phyloP scores from a whole-genome alignment of 108 stramenopile species.

The Asterionellopsis glacialis region DNA sequence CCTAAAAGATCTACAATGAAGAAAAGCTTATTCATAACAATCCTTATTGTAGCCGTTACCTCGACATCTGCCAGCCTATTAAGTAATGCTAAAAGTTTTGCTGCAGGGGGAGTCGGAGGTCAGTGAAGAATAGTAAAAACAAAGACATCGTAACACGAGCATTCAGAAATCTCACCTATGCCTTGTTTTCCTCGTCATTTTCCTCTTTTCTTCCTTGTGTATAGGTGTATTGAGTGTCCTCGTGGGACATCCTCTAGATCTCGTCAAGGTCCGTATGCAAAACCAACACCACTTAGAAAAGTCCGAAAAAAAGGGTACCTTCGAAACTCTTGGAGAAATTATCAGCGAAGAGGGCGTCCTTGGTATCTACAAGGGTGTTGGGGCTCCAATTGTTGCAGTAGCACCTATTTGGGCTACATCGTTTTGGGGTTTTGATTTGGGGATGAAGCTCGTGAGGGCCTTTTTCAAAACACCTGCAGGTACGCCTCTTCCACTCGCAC shows the following conservation, averaged over 20 bases:
- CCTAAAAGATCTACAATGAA: too few species aligned
- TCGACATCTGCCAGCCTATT: too few species aligned
- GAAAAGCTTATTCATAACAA: too few species aligned
- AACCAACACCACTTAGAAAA: slow-evolving; percentile 17
- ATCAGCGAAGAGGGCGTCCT: slow-evolving; percentile 56
- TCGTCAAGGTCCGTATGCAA: slow-evolving; percentile 81
- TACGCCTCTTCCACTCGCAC: slow-evolving; percentile 44
- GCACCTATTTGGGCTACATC: slow-evolving; percentile 87
- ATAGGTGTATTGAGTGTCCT: slow-evolving; percentile 11
- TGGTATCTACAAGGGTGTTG: slow-evolving; percentile 84
- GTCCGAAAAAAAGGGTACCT: slow-evolving; percentile 50
- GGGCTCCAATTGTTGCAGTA: slow-evolving; percentile 83
- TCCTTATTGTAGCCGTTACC: too few species aligned
- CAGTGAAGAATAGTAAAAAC: too few species aligned
- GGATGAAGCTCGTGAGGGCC: slow-evolving; percentile 33
- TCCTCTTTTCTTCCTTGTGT: too few species aligned
- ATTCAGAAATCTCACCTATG: too few species aligned
- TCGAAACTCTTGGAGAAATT: slow-evolving; percentile 31
- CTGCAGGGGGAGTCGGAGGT: too few species aligned
- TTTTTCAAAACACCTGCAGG: slow-evolving; percentile 18
- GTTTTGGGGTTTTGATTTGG: slow-evolving; percentile 91
- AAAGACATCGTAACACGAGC: too few species aligned
- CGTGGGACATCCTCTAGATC: slow-evolving; percentile 73
- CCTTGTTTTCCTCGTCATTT: too few species aligned
- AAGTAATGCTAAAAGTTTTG: too few species aligned